Conservation (phyloP, 331 rosid genomes). For the Phaseolus coccineus region DNA sequence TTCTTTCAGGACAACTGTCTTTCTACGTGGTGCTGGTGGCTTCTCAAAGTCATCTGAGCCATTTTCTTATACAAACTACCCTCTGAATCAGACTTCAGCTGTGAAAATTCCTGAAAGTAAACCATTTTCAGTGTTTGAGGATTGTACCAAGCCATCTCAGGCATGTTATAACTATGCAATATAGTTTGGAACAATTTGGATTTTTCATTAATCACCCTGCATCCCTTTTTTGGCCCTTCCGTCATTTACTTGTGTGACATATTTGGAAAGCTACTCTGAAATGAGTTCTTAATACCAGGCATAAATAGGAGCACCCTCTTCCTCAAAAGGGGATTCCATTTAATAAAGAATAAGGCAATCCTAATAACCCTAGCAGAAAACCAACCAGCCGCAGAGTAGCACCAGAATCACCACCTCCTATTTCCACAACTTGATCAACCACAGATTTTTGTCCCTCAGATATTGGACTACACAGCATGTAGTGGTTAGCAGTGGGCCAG, state of each 20-base stretch:
- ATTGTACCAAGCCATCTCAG: slow-evolving; percentile 84
- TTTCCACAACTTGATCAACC: no score
- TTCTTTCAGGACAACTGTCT: slow-evolving; percentile 67
- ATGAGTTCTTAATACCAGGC: no score
- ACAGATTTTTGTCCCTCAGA: no score
- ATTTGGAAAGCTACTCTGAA: not conserved
- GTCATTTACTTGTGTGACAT: not conserved
- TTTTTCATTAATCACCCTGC: not conserved
- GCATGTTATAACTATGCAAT: slow-evolving; percentile 52
- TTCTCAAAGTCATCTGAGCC: slow-evolving; percentile 86
- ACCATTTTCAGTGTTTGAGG: slow-evolving; percentile 81
- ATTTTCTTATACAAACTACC: slow-evolving; percentile 81
- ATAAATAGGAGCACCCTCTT: no score
- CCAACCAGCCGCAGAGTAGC: no score
- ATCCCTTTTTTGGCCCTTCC: slow-evolving; percentile 11
- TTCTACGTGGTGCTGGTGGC: slow-evolving; percentile 97
- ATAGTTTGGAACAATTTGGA: slow-evolving; percentile 26
- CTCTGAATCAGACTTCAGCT: slow-evolving; percentile 55
- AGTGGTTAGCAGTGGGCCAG: no score
- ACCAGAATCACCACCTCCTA: no score
- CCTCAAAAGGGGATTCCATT: no score
- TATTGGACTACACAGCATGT: no score
- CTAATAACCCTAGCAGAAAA: no score
- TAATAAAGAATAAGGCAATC: no score
- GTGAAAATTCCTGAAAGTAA: slow-evolving; percentile 70